Percentiles rank a stretch among this genome's conserved stretches.
Conservation (phyloP, 805 yeast genomes). For the Lipomyces spencermartinsiae region DNA sequence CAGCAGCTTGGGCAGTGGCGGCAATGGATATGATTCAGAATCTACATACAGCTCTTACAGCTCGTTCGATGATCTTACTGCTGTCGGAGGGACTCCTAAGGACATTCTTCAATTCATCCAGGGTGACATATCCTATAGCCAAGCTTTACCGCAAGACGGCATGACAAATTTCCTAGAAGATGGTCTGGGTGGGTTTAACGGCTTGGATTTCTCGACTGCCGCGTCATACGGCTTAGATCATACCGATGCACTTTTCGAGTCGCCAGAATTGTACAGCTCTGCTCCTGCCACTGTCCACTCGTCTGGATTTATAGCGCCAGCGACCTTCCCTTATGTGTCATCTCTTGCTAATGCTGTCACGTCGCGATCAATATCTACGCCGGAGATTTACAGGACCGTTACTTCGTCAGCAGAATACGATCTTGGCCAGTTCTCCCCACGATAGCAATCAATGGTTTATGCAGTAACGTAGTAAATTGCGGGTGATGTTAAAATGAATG, state of each 20-base stretch:
- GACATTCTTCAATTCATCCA: neutral
- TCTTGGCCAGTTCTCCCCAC: neutral
- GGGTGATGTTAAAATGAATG: neutral
- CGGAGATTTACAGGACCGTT: neutral
- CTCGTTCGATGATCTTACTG: neutral
- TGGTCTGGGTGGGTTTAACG: neutral
- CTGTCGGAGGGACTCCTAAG: neutral
- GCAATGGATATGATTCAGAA: constrained; percentile 4
- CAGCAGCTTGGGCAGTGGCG: neutral
- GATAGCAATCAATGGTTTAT: neutral
- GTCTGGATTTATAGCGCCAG: neutral
- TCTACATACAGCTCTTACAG: constrained; percentile 1
- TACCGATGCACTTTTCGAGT: neutral
- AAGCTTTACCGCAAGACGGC: neutral
- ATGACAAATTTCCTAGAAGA: constrained; percentile 1
- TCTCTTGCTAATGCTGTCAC: neutral
- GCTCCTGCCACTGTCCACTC: neutral
- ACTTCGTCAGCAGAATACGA: neutral
- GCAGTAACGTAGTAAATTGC: neutral
- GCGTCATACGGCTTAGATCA: neutral
- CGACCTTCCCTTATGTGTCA: neutral
- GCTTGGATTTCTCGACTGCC: neutral
- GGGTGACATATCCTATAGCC: neutral
- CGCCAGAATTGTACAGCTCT: neutral
- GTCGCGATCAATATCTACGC: neutral